These are phyloP conservation scores for Phytophthora crassamura DNA, from an alignment of 352 stramenopile genomes.

Conservation along the genomic window DNA sequence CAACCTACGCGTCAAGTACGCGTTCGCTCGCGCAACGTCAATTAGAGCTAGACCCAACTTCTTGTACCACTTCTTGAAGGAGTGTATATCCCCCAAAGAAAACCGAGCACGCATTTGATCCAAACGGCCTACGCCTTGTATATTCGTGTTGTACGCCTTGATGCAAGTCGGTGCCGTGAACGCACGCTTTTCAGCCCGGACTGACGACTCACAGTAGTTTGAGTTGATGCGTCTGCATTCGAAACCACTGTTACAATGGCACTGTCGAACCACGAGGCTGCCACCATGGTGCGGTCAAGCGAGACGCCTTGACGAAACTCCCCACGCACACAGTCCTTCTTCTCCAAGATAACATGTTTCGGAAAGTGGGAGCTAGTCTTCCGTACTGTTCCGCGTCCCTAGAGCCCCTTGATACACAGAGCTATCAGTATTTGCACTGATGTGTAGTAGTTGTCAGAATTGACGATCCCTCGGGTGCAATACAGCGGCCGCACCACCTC, in stretches of 20 bases:
- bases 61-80: conserved; percentile 44
- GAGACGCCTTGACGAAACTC: conserved; percentile 24
- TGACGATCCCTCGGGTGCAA: conserved; percentile 27
- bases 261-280: conserved; percentile 34
- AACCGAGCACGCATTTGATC: conserved; percentile 38
- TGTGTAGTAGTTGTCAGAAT: conserved; percentile 48
- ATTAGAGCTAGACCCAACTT: conserved; percentile 28
- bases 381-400: conserved; percentile 29
- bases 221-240: conserved; percentile 27
- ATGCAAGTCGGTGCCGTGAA: conserved; percentile 34
- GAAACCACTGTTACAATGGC: conserved; percentile 33
- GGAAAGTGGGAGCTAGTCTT: conserved; percentile 35
- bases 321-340: conserved; percentile 11
- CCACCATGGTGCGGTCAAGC: conserved; percentile 18
- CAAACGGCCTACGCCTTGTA: conserved; percentile 38
- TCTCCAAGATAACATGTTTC: conserved; percentile 23
- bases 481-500: conserved; percentile 35
- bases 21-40: conserved; percentile 39
- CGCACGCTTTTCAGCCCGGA: conserved; percentile 2
- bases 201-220: conserved; percentile 24
- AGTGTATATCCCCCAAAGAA: conserved; percentile 37
- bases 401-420: conserved; percentile 30
- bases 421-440: too few species aligned
- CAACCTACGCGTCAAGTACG: conserved; percentile 15
- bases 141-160: conserved; percentile 37